These are phyloP conservation scores for Fusarium dimerum DNA, from an alignment of 2,329 filamentous ascomycete species.

Conservation along the genomic window DNA sequence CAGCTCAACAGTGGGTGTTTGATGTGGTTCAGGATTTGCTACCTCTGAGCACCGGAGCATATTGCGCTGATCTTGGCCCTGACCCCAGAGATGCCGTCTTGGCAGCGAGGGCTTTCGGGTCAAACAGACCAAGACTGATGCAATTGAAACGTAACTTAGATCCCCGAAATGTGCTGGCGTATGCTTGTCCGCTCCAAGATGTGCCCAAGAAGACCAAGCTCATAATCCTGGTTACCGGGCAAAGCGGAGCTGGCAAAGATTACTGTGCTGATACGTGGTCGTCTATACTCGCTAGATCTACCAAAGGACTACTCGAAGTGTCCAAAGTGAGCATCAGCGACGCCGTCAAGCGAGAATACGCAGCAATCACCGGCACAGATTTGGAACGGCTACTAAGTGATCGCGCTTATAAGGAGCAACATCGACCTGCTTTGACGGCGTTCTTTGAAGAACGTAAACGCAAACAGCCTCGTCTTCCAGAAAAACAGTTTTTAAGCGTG, in stretches of 20 bases:
- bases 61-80: conserved; percentile 63
- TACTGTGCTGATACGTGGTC: conserved; percentile 57
- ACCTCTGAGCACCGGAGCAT: conserved; percentile 52
- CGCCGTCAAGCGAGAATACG: conserved; percentile 58
- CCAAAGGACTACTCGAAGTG: conserved; percentile 34
- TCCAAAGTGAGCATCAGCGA: conserved; percentile 53
- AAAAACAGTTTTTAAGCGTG: conserved; percentile 52
- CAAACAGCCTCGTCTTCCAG: conserved; percentile 45
- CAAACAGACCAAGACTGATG: conserved; percentile 50
- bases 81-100: conserved; percentile 57
- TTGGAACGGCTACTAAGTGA: conserved; percentile 49
- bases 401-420: conserved; percentile 62
- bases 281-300: conserved; percentile 36
- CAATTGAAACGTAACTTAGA: conserved; percentile 53
- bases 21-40: conserved; percentile 47
- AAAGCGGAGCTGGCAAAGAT: conserved; percentile 60
- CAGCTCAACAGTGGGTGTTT: conserved; percentile 58
- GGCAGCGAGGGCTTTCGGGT: conserved; percentile 57
- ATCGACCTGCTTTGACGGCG: conserved; percentile 51
- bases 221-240: conserved; percentile 59
- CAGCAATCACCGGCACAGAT: conserved; percentile 48
- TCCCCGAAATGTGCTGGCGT: conserved; percentile 51
- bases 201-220: conserved; percentile 41
- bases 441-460: conserved; percentile 52
- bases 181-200: conserved; percentile 55